Percentiles rank a stretch among this genome's conserved stretches.
phyloP scores from a whole-genome alignment of 2,329 filamentous ascomycete genomes.

The Botrytis deweyae region DNA sequence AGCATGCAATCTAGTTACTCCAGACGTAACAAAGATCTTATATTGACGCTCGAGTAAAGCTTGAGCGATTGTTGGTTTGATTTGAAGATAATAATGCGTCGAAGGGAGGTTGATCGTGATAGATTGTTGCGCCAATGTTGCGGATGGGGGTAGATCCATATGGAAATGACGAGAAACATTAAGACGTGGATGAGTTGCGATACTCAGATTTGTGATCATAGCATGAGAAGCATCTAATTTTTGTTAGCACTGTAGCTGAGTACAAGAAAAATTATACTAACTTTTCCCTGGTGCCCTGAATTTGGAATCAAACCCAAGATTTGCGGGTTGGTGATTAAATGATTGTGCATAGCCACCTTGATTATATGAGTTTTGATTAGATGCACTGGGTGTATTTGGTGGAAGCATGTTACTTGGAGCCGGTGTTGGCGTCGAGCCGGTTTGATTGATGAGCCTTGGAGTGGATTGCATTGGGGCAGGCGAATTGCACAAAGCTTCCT shows the following conservation, averaged over 20 bases:
- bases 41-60: slow-evolving; percentile 67
- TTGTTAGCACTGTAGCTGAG: slow-evolving; percentile 29
- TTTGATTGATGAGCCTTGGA: slow-evolving; percentile 44
- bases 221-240: slow-evolving; percentile 57
- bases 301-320: slow-evolving; percentile 45
- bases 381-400: slow-evolving; percentile 34
- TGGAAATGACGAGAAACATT: slow-evolving; percentile 60
- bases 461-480: slow-evolving; percentile 28
- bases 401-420: slow-evolving; percentile 36
- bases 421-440: slow-evolving; percentile 33
- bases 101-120: slow-evolving; percentile 68
- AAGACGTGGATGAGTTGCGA: slow-evolving; percentile 67
- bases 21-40: slow-evolving; percentile 72
- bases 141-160: slow-evolving; percentile 63
- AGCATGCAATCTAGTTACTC: slow-evolving; percentile 57
- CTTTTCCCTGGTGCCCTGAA: slow-evolving; percentile 48
- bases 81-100: slow-evolving; percentile 67
- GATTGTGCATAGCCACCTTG: slow-evolving; percentile 36
- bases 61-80: slow-evolving; percentile 64
- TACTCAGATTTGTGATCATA: slow-evolving; percentile 63
- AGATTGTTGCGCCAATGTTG: slow-evolving; percentile 67
- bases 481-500: slow-evolving; percentile 37
- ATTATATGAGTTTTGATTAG: slow-evolving; percentile 28
- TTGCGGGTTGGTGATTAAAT: slow-evolving; percentile 37
- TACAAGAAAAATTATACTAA: slow-evolving; percentile 37